Base-by-base conservation (phyloP, 108 stramenopile species). In the Thalassiosira profunda region DNA sequence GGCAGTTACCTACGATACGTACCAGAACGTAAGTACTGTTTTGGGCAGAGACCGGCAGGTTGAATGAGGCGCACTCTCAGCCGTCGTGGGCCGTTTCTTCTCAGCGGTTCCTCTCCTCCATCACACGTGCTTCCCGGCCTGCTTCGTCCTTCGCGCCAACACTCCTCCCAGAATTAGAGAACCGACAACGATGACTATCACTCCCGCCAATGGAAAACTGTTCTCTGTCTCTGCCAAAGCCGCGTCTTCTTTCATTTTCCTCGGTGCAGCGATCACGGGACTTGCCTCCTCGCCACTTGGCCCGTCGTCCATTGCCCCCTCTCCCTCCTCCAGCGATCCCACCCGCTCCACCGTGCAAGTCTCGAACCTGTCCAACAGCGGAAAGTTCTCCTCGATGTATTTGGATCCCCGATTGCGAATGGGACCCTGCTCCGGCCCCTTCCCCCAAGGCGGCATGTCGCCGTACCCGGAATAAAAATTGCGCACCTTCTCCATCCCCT, bases 391-490 rank as follows among this genome's bases (percentile, higher is more conserved):
- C 21, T 58, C 64, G 2, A 82, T 67, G 30, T 82, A 82, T 44
- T 64, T 70, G 12, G 40, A 29, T 0, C 80, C 80, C 29, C 46
- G 41, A 55, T 64, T 76, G 6, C 52, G 61, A 41, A 78, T 78
- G 4, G 71, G 71, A 21, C 72, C 71, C 58, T 78, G 76, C 40
- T 72, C 3, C 31, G 76, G 76, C n/a, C 76, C 76, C 14, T 72
- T 72, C 11, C 76, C 76, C 73, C 67, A 69, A 3, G 89, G 88
- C 34, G 84, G 83, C 85, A 91, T 91, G 54, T 95, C 94, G 0
- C 94, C 94, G 74, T 92, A 92, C 10, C 60, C 67, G 35, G 41
- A 45, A 58, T 92, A 85, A 55, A 91, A 88, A 7, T 88, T 74
- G 44, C 75, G 8, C 25, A 86, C 76, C 51, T 76, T 73, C 7